phyloP scores from a whole-genome alignment of 2,329 filamentous ascomycete genomes.

The Tolypocladium nubicola region DNA sequence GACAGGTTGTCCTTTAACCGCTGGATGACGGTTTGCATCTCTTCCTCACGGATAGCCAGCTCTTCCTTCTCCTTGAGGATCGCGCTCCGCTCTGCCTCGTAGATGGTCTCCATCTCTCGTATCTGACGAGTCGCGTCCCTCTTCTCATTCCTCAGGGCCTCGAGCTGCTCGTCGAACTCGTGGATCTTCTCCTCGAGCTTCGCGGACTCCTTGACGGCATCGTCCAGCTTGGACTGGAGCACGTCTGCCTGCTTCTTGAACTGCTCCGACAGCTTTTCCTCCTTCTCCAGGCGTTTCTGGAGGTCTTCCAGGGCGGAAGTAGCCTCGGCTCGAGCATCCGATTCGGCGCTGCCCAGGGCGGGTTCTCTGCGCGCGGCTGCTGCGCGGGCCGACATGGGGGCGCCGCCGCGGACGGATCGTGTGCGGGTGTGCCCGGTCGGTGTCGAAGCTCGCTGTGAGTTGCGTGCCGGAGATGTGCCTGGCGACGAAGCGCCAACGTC shows the following conservation, averaged over 20 bases:
- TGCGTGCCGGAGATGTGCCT: constrained; percentile 26
- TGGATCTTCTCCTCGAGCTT: constrained; percentile 82
- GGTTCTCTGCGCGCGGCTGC: constrained; percentile 51
- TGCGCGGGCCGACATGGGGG: constrained; percentile 64
- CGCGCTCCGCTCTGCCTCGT: constrained; percentile 79
- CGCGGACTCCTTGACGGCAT: constrained; percentile 70
- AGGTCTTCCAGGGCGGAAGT: constrained; percentile 73
- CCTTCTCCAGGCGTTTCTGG: constrained; percentile 70
- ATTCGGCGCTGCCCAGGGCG: constrained; percentile 41
- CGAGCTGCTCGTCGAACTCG: constrained; percentile 75
- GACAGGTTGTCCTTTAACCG: constrained; percentile 82
- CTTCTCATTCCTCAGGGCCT: constrained; percentile 73
- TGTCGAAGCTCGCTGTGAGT: constrained; percentile 32
- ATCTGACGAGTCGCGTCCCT: constrained; percentile 73
- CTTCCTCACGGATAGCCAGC: constrained; percentile 71
- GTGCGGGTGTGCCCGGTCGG: constrained; percentile 38
- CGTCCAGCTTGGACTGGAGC: constrained; percentile 76
- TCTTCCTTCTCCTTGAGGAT: constrained; percentile 91
- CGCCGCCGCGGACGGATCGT: constrained; percentile 53
- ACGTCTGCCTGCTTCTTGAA: constrained; percentile 78
- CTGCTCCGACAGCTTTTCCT: constrained; percentile 67
- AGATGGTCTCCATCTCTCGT: constrained; percentile 84
- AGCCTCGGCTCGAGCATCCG: constrained; percentile 70
- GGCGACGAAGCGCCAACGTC: constrained; percentile 22
- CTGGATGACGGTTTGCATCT: constrained; percentile 84